Conservation (phyloP, 768 basidiomycete species). For the Epithele typhae region DNA sequence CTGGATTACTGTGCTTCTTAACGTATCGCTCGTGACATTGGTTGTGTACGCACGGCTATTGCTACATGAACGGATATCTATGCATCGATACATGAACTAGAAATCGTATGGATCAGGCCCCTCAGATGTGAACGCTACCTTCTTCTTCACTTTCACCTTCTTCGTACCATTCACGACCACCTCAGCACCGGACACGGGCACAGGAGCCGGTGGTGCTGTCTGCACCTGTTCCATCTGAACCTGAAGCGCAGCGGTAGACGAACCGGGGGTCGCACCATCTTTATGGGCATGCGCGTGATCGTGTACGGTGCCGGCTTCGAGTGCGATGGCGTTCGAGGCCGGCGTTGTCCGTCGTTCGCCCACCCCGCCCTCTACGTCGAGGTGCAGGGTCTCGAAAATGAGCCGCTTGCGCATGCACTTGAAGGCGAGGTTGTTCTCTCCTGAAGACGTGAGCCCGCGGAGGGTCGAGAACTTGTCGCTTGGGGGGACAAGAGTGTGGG, state of each 20-base stretch:
- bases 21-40: too few species aligned
- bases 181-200: neutral
- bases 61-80: conserved; percentile 1
- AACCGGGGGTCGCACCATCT: conserved; percentile 5
- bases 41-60: conserved; percentile 12
- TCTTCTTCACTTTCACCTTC: conserved; percentile 57
- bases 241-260: conserved; percentile 34
- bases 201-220: conserved; percentile 2
- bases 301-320: conserved; percentile 17
- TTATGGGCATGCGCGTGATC: conserved; percentile 10
- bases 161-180: conserved; percentile 25
- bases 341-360: conserved; percentile 68
- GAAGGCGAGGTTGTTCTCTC: conserved; percentile 96
- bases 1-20: too few species aligned
- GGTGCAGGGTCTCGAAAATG: conserved; percentile 86
- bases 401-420: conserved; percentile 85
- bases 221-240: conserved; percentile 46
- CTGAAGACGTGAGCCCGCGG: conserved; percentile 70
- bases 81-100: conserved; percentile 25
- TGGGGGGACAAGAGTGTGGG: conserved; percentile 67
- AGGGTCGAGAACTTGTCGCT: conserved; percentile 82
- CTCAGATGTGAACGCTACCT: conserved; percentile 65
- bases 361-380: conserved; percentile 84
- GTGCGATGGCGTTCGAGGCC: conserved; percentile 23
- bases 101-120: conserved; percentile 73